phyloP scores from a whole-genome alignment of 345 rosid genomes.

The Hypericum androsaemum region DNA sequence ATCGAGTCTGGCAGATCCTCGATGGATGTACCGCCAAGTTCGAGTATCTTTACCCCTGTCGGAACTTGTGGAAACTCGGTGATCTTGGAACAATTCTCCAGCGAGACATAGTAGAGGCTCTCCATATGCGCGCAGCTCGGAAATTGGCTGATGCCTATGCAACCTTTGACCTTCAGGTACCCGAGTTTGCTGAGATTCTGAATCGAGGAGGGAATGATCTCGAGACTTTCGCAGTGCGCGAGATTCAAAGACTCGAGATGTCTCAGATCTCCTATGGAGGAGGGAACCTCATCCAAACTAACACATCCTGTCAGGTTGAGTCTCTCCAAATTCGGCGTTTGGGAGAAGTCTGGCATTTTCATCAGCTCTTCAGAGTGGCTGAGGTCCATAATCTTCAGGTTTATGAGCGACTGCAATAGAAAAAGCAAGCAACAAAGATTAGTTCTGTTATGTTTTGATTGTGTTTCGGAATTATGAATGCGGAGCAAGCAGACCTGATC shows the following conservation, averaged over 20 bases:
- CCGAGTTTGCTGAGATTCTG: too few species aligned
- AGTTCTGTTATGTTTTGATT: background rate
- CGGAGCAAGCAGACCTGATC: background rate
- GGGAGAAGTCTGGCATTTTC: background rate
- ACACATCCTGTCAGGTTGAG: background rate
- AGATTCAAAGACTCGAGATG: background rate
- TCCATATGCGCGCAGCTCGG: background rate
- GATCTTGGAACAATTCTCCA: background rate
- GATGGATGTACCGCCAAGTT: background rate
- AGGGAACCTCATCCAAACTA: conserved; percentile 1
- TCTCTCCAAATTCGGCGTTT: background rate
- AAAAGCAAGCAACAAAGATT: background rate
- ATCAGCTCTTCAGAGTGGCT: background rate
- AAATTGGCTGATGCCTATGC: too few species aligned
- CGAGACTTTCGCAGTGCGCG: background rate
- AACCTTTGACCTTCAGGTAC: too few species aligned
- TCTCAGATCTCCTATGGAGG: background rate
- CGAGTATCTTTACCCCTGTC: background rate
- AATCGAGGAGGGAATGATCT: background rate
- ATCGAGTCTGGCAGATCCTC: background rate
- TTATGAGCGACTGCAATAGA: background rate
- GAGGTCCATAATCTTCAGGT: background rate
- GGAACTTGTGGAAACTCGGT: background rate
- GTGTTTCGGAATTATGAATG: too few species aligned
- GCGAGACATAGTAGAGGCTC: background rate